Evolutionary conservation across 108 stramenopile genomes (phyloP), one percentile per base, ranked within the genome.

Genomic region (Stephanodiscus triporus): DNA sequence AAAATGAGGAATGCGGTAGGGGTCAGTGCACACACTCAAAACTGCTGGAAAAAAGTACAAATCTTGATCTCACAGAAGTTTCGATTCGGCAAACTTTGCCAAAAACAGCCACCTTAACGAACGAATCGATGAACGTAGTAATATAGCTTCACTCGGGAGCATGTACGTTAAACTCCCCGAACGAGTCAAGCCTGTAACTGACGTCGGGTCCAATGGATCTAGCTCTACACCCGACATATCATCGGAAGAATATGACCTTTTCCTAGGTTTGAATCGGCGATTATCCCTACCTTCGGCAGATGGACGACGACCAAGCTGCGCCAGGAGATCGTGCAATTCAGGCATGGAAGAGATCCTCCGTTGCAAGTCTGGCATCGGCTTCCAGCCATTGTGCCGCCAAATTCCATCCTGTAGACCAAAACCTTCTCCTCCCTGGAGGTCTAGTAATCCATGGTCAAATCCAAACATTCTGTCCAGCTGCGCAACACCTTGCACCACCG

Each of bases 71-170:
- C 63, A 80, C 57, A 88, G 49, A 9, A 91, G 69, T 70, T 89
- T 89, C 11, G 75, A 76, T 71, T 91, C 87, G 5, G 77, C 88
- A 72, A 73, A 84, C 78, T 88, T 91, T 22, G 88, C 83, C 68
- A 89, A 48, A 70, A 91, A 91, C 8, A 91, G 74, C 62, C 85
- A 71, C 47, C 90, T 74, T 20, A 91, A 61, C 0, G 80, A 75
- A 16, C 45, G 55, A 26, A 68, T 61, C 5, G 70, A 64, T 23
- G 82, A 86, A 23, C 73, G 72, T 13, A 91, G 78, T 16, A 89
- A 66, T 4, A 87, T 68, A 4, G 90, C 88, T 73, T 91, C 90
- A n/a, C 87, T 89, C 0, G 88, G 90, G 6, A 91, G 84, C 90
- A 91, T 86, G 56, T 81, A 82, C 2, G 88, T 74, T n/a, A 87